These are phyloP conservation scores for Cochlearia excelsa DNA, from an alignment of 345 rosid species.

Conservation along the genomic window DNA sequence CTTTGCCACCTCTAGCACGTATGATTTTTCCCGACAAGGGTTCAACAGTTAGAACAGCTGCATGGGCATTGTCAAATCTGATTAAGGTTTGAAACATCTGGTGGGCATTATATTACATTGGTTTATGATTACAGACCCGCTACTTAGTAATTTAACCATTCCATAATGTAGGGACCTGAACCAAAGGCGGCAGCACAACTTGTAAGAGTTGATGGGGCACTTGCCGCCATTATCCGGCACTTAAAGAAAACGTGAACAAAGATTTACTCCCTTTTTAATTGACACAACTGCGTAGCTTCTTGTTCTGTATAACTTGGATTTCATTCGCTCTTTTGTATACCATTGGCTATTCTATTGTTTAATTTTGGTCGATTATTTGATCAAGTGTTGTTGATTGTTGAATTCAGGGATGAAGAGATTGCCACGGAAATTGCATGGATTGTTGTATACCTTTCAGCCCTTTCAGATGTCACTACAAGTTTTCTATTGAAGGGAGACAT, in stretches of 20 bases:
- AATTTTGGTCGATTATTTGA: not conserved
- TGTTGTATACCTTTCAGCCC: slow-evolving; percentile 94
- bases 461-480: slow-evolving; percentile 71
- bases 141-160: slow-evolving; percentile 34
- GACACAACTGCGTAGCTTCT: not conserved
- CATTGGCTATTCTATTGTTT: not conserved
- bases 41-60: slow-evolving; percentile 91
- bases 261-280: slow-evolving; percentile 19
- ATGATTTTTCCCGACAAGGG: slow-evolving; percentile 94
- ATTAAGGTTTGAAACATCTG: slow-evolving; percentile 63
- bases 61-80: slow-evolving; percentile 95
- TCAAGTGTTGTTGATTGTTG: slow-evolving; percentile 13
- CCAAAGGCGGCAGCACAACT: slow-evolving; percentile 83
- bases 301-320: slow-evolving; percentile 5
- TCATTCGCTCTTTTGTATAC: not conserved
- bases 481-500: slow-evolving; percentile 69
- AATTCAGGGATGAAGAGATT: slow-evolving; percentile 82
- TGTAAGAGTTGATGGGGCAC: slow-evolving; percentile 63
- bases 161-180: slow-evolving; percentile 77
- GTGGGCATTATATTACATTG: not conserved
- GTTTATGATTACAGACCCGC: slow-evolving; percentile 21
- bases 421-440: slow-evolving; percentile 96
- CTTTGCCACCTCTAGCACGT: slow-evolving; percentile 84
- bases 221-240: slow-evolving; percentile 82
- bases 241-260: slow-evolving; percentile 68